These are phyloP conservation scores for Pyrrhoderma lamaoense DNA, from an alignment of 1,284 basidiomycete genomes.

Conservation along the genomic window DNA sequence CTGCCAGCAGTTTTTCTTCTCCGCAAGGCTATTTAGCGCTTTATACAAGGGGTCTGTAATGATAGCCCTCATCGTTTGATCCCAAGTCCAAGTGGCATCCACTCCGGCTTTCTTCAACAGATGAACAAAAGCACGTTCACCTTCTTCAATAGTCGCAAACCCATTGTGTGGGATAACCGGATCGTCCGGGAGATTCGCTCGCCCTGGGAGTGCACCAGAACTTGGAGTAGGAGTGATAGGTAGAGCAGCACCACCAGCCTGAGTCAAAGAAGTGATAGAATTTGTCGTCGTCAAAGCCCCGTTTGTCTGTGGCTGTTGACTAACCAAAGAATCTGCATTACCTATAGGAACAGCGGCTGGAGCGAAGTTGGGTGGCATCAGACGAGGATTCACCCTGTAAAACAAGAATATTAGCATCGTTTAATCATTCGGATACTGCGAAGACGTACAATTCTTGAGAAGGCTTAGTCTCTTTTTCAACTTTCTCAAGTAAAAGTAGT, in stretches of 20 bases:
- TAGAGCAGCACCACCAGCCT: slow-evolving; percentile 39
- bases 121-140: slow-evolving; percentile 90
- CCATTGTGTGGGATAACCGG: slow-evolving; percentile 83
- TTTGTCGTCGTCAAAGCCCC: neutral
- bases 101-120: slow-evolving; percentile 84
- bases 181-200: slow-evolving; percentile 76
- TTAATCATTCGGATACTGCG: too few species aligned
- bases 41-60: slow-evolving; percentile 98
- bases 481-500: slow-evolving; percentile 69
- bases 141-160: slow-evolving; percentile 80
- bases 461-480: slow-evolving; percentile 62
- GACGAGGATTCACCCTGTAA: slow-evolving; percentile 10
- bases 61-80: slow-evolving; percentile 94
- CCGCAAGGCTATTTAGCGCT: slow-evolving; percentile 85
- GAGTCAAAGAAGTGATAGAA: slow-evolving; percentile 15
- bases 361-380: slow-evolving; percentile 14
- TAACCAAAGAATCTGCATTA: slow-evolving; percentile 10
- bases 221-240: slow-evolving; percentile 35
- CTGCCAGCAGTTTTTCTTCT: slow-evolving; percentile 91
- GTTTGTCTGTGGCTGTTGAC: slow-evolving; percentile 13
- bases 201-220: slow-evolving; percentile 58
- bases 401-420: neutral
- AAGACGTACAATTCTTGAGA: slow-evolving; percentile 22
- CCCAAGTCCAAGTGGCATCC: slow-evolving; percentile 94
- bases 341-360: slow-evolving; percentile 13